phyloP scores from a whole-genome alignment of 1,139 yeast genomes.

The Geotrichum cucujoidarum region DNA sequence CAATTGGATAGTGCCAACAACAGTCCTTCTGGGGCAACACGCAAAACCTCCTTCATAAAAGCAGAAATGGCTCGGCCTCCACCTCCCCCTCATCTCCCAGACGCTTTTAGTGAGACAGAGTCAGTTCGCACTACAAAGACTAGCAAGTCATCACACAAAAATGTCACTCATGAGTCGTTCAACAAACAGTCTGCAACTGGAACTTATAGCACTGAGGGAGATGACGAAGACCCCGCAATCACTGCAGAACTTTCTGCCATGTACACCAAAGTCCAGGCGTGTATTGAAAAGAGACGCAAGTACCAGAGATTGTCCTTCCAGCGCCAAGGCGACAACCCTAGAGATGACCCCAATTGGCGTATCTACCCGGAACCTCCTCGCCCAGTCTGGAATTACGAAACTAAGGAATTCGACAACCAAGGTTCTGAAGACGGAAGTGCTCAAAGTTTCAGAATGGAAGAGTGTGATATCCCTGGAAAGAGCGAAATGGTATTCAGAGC shows the following conservation, averaged over 20 bases:
- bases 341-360: slow-evolving; percentile 63
- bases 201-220: slow-evolving; percentile 27
- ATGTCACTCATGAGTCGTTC: slow-evolving; percentile 20
- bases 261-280: slow-evolving; percentile 63
- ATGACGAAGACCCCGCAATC: slow-evolving; percentile 55
- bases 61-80: slow-evolving; percentile 30
- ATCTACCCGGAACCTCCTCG: slow-evolving; percentile 93
- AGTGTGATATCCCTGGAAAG: slow-evolving; percentile 62
- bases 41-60: slow-evolving; percentile 15
- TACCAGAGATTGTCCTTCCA: slow-evolving; percentile 72
- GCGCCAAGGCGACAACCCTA: slow-evolving; percentile 73
- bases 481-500: slow-evolving; percentile 48
- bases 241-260: slow-evolving; percentile 65
- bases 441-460: slow-evolving; percentile 55
- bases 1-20: slow-evolving; percentile 3
- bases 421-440: slow-evolving; percentile 28
- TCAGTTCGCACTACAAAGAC: slow-evolving; percentile 2
- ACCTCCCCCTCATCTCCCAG: slow-evolving; percentile 24
- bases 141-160: neutral
- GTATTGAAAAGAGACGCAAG: slow-evolving; percentile 71
- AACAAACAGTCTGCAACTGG: slow-evolving; percentile 29
- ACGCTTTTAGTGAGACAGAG: slow-evolving; percentile 11
- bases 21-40: neutral
- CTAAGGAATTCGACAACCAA: slow-evolving; percentile 31
- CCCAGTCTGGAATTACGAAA: slow-evolving; percentile 78